A percentile compares a stretch with the other conserved stretches of the same genome.
Conservation (phyloP, 2,329 filamentous ascomycete species). For the Colletotrichum simmondsii region DNA sequence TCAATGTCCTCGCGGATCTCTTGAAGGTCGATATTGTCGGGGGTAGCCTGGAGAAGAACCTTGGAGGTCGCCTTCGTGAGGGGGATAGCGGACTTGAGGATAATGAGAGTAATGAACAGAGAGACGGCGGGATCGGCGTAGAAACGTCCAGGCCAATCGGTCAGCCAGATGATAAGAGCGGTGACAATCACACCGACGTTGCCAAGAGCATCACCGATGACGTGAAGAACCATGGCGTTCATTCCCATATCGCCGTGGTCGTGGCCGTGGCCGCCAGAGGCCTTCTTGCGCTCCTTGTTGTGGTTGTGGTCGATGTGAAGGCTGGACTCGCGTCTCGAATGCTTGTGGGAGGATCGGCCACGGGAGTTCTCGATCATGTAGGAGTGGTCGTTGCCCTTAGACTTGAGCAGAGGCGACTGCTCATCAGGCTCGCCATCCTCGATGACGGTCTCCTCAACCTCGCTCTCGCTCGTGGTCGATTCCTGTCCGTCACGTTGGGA, state of each 20-base stretch:
- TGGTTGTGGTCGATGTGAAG: conserved; percentile 82
- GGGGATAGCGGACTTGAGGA: conserved; percentile 79
- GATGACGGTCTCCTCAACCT: conserved; percentile 57
- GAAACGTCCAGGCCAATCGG: conserved; percentile 80
- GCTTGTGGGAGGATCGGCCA: conserved; percentile 37
- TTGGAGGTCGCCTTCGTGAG: conserved; percentile 84
- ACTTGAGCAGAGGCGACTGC: conserved; percentile 59
- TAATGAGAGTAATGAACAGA: conserved; percentile 88
- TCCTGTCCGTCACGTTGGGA: conserved; percentile 58
- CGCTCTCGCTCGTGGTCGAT: conserved; percentile 61
- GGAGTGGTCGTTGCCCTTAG: conserved; percentile 41
- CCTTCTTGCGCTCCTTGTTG: conserved; percentile 73
- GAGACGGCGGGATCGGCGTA: conserved; percentile 95
- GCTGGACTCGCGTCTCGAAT: conserved; percentile 59
- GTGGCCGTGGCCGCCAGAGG: conserved; percentile 75
- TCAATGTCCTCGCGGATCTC: conserved; percentile 95
- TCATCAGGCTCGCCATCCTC: conserved; percentile 57
- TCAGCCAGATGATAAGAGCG: conserved; percentile 91
- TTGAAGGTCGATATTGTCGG: conserved; percentile 85
- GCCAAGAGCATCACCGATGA: conserved; percentile 85
- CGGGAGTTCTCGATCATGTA: conserved; percentile 35
- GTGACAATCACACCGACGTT: conserved; percentile 88
- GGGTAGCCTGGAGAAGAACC: conserved; percentile 93
- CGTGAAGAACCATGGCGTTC: conserved; percentile 83
- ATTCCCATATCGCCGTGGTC: conserved; percentile 94